Percentiles rank a stretch among this genome's conserved stretches.
These are phyloP conservation scores for Guillardia theta DNA, from an alignment of 78 protist species.

Conservation along the genomic window DNA sequence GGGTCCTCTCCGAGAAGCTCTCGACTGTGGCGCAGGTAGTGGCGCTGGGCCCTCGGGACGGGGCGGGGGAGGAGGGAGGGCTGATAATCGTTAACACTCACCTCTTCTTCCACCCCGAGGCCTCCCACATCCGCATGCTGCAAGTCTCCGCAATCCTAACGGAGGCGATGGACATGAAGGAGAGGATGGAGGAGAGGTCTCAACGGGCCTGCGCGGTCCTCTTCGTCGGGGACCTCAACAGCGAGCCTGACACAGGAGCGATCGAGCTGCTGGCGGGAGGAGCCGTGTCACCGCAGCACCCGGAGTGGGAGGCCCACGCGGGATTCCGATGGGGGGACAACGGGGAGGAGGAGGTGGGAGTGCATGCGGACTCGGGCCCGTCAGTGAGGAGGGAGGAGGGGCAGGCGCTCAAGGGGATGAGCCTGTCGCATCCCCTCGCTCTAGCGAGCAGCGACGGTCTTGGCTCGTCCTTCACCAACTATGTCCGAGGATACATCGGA, in stretches of 20 bases:
- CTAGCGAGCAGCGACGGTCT: not conserved
- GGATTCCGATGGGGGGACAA: not conserved
- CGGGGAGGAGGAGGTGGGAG: not conserved
- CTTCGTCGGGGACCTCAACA: not conserved
- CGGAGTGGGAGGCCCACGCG: not conserved
- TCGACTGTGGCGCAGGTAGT: not conserved
- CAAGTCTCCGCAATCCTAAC: not conserved
- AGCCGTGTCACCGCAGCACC: not conserved
- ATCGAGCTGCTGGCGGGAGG: not conserved
- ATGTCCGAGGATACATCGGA: not conserved
- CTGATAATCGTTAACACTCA: not conserved
- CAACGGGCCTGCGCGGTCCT: not conserved
- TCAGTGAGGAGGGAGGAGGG: not conserved
- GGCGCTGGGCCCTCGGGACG: not conserved
- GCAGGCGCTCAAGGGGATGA: not conserved
- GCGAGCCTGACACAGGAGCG: conserved; percentile 25
- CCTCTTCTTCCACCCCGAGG: conserved; percentile 39
- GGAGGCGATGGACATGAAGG: not conserved
- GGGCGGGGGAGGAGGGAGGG: not conserved
- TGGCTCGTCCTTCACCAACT: not conserved
- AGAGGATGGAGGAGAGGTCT: not conserved
- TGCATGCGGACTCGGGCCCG: not conserved
- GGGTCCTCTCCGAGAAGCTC: not conserved
- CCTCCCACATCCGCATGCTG: conserved; percentile 30
- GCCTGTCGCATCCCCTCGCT: not conserved